These are phyloP conservation scores for Hypericum androsaemum DNA, from an alignment of 345 rosid species.

Conservation along the genomic window DNA sequence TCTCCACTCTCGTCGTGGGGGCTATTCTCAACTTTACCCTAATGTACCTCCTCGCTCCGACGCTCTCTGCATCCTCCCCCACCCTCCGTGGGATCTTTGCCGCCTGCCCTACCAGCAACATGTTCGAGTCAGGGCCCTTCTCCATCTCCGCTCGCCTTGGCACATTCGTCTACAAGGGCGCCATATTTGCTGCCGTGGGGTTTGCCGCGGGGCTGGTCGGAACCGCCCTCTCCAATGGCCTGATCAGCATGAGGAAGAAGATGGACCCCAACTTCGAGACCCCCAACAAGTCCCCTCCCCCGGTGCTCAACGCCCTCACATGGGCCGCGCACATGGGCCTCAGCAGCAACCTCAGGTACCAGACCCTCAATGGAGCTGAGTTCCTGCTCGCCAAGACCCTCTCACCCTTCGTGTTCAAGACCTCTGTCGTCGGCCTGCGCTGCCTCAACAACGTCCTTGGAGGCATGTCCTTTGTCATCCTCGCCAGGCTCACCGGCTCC, in stretches of 20 bases:
- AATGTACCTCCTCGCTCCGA: constrained; percentile 89
- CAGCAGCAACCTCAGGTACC: constrained; percentile 88
- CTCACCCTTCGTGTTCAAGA: constrained; percentile 61
- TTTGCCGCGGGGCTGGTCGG: constrained; percentile 91
- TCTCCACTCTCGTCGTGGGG: constrained; percentile 83
- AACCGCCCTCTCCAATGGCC: constrained; percentile 67
- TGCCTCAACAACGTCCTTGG: constrained; percentile 75
- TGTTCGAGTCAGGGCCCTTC: constrained; percentile 78
- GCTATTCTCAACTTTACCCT: constrained; percentile 79
- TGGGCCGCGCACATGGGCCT: constrained; percentile 96
- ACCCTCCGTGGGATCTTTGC: constrained; percentile 64
- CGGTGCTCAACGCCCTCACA: constrained; percentile 65
- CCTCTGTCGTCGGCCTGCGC: constrained; percentile 72
- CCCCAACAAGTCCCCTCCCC: constrained; percentile 84
- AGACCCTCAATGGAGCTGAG: constrained; percentile 76
- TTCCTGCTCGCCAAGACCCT: constrained; percentile 51
- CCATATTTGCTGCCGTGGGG: constrained; percentile 79
- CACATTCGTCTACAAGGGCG: constrained; percentile 76
- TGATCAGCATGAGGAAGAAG: constrained; percentile 83
- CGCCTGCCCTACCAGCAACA: constrained; percentile 70
- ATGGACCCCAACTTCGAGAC: constrained; percentile 88
- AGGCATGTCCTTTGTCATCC: constrained; percentile 78
- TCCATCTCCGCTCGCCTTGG: constrained; percentile 47
- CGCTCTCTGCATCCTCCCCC: constrained; percentile 32
- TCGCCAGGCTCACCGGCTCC: constrained; percentile 93